Evolutionary conservation across 2,329 filamentous ascomycete species (phyloP).

Genomic region (Podosphaera fusca): DNA sequence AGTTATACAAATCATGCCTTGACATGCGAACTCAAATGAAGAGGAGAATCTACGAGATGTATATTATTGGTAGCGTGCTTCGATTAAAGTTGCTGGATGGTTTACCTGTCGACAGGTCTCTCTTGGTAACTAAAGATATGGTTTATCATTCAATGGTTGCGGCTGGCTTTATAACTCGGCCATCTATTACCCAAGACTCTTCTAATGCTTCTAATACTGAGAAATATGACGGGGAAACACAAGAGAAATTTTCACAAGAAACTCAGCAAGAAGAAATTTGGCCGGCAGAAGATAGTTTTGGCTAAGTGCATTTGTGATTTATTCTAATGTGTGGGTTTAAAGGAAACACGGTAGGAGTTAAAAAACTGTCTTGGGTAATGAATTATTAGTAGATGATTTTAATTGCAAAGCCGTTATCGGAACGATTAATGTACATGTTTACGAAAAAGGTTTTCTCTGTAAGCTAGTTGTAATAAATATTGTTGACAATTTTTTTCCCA

Average conservation of each 20-base stretch:
- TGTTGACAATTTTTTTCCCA: no score
- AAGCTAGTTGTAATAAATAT: no score
- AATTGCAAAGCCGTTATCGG: no score
- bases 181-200: neutral
- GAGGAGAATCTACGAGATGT: slow-evolving; percentile 60
- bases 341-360: no score
- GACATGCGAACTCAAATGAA: slow-evolving; percentile 62
- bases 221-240: neutral
- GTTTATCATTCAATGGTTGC: slow-evolving; percentile 22
- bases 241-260: neutral
- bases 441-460: no score
- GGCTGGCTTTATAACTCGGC: neutral
- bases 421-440: no score
- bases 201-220: neutral
- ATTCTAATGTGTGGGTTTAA: neutral
- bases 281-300: slow-evolving; percentile 15
- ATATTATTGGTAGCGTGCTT: slow-evolving; percentile 47
- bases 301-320: slow-evolving; percentile 8
- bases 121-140: slow-evolving; percentile 26
- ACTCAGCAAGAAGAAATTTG: slow-evolving; percentile 6
- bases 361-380: no score
- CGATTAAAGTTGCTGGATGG: slow-evolving; percentile 54
- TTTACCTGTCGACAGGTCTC: slow-evolving; percentile 30
- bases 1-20: slow-evolving; percentile 41
- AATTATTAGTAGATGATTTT: no score